These are phyloP conservation scores for Kalmanozyma brasiliensis DNA, from an alignment of 1,284 basidiomycete genomes.

Conservation along the genomic window DNA sequence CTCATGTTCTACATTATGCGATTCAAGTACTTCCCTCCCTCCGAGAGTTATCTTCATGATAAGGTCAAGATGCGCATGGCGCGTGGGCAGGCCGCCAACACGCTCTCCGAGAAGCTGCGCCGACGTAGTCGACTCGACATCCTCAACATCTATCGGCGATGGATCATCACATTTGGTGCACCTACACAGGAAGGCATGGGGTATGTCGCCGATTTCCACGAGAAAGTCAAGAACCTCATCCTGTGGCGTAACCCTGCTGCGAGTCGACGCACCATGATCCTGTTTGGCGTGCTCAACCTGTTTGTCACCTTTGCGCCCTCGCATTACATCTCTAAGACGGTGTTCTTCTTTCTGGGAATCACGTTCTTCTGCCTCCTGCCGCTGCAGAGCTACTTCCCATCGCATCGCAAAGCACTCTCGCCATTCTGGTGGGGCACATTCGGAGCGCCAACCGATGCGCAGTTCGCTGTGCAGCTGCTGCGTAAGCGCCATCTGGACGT, in stretches of 20 bases:
- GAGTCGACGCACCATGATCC: constrained; percentile 52
- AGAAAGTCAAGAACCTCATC: constrained; percentile 66
- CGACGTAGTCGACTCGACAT: constrained; percentile 64
- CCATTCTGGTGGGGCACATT: constrained; percentile 67
- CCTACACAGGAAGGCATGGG: constrained; percentile 56
- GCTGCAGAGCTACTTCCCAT: constrained; percentile 65
- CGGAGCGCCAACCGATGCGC: constrained; percentile 65
- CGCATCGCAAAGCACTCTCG: constrained; percentile 63
- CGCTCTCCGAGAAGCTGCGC: constrained; percentile 60
- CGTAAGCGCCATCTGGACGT: constrained; percentile 57
- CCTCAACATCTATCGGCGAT: constrained; percentile 64
- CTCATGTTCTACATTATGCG: constrained; percentile 63
- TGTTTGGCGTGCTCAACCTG: constrained; percentile 50
- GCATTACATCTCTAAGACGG: constrained; percentile 53
- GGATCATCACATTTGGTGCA: constrained; percentile 56
- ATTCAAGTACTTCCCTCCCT: constrained; percentile 67
- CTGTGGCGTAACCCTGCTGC: constrained; percentile 65
- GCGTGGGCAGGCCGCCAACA: constrained; percentile 64
- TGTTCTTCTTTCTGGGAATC: constrained; percentile 60
- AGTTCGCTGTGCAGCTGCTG: constrained; percentile 64
- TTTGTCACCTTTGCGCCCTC: constrained; percentile 59
- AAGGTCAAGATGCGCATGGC: constrained; percentile 64
- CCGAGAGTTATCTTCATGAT: constrained; percentile 62
- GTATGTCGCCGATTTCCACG: constrained; percentile 65
- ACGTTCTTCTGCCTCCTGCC: constrained; percentile 63